Base-by-base conservation (phyloP, 306 rosid genomes). In the Arachis hypogaea region DNA sequence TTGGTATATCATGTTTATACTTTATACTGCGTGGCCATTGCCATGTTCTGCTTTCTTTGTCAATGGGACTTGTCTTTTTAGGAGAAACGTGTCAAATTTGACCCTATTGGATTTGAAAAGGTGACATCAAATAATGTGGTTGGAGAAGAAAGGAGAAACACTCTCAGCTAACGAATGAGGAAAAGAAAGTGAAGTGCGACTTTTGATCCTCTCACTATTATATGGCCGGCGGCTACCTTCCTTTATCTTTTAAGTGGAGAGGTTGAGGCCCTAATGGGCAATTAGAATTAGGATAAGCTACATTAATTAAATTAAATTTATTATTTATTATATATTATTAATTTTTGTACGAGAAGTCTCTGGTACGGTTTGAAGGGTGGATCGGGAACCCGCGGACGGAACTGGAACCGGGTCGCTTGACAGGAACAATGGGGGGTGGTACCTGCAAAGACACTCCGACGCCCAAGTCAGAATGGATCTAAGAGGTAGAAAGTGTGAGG, bases 71-170 rank as follows among this genome's bases (percentile, higher is more conserved):
- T 46, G 51, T 38, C 46, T 68, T 2, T 42, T 41, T 22, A 9
- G 36, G 38, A 74, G 72, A 74, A 54, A 9, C 72, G 58, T 44
- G 40, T 56, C 72, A 65, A 66, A 44, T 43, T 30, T 75, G 66
- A 50, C 8, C 47, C 59, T 7, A 55, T n/a, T 52, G 58, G 54
- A 54, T 4, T 33, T 33, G 38, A 33, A 33, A 33, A 33, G 38
- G 38, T 33, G 5, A 54, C n/a, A 40, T 5, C 42, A 40, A 10
- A 22, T 7, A 56, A 56, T 42, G 1, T 2, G 9, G 3, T 36
- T 16, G 42, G 28, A 7, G 45, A 33, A 66, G 38, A 49, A n/a
- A 49, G 55, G 5, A 11, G 55, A 10, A n/a, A 47, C 14, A 2
- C 2, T 47, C 52, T 2, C 6, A 2, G 11, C 49, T 8, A 1